These are phyloP conservation scores for Amanita muscaria DNA, from an alignment of 768 basidiomycete genomes.

Conservation along the genomic window DNA sequence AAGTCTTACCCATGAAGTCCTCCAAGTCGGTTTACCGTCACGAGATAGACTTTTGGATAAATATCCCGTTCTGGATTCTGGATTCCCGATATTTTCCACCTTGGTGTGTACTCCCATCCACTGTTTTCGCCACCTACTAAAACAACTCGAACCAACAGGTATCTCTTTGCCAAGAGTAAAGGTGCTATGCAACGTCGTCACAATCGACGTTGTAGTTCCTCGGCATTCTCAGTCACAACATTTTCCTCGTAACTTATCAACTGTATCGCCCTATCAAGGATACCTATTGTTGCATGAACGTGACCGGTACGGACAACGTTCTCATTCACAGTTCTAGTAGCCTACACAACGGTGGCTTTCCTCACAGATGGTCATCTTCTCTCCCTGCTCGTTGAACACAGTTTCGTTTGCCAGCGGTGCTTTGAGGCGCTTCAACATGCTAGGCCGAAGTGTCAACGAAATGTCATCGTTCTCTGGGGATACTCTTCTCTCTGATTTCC, in stretches of 20 bases:
- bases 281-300: too few species aligned
- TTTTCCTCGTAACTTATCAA: too few species aligned
- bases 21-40: not conserved
- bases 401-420: slow-evolving; percentile 3
- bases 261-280: too few species aligned
- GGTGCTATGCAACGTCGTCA: not conserved
- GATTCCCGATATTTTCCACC: slow-evolving; percentile 38
- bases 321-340: too few species aligned
- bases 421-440: slow-evolving; percentile 3
- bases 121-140: not conserved
- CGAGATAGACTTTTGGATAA: slow-evolving; percentile 7
- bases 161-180: slow-evolving; percentile 1
- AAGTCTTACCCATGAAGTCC: not conserved
- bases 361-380: not conserved
- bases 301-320: too few species aligned
- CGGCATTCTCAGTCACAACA: too few species aligned
- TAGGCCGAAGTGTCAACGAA: slow-evolving; percentile 6
- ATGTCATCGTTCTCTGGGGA: slow-evolving; percentile 1
- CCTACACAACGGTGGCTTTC: not conserved
- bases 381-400: not conserved
- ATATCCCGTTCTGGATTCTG: slow-evolving; percentile 16
- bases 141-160: not conserved
- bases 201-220: not conserved
- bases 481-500: not conserved
- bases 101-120: slow-evolving; percentile 21